Evolutionary conservation across 768 basidiomycete species (phyloP).

Genomic region (Russula sp.): DNA sequence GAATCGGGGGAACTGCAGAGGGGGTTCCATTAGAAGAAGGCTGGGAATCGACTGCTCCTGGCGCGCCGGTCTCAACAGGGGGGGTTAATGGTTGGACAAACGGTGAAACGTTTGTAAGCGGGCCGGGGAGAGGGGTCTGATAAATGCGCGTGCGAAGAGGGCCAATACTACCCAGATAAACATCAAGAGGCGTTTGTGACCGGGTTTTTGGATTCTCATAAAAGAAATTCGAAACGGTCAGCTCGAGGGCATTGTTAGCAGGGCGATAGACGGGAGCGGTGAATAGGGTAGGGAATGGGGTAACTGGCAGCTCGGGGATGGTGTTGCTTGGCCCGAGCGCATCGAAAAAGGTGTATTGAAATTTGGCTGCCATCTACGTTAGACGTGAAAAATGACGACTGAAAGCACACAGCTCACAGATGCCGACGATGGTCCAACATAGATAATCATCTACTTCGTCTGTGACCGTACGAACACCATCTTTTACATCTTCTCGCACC

Average conservation of each 20-base stretch:
- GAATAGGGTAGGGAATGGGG: slow-evolving; percentile 85
- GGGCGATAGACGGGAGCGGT: slow-evolving; percentile 72
- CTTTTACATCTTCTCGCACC: slow-evolving; percentile 76
- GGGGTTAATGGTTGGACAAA: slow-evolving; percentile 45
- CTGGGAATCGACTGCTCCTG: slow-evolving; percentile 15
- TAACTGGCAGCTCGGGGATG: slow-evolving; percentile 75
- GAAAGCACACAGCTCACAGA: slow-evolving; percentile 53
- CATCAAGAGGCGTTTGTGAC: slow-evolving; percentile 66
- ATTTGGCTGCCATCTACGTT: slow-evolving; percentile 56
- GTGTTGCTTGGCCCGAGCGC: slow-evolving; percentile 74
- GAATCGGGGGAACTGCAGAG: slow-evolving; percentile 21
- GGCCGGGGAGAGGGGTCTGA: slow-evolving; percentile 64
- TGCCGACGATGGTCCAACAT: slow-evolving; percentile 94
- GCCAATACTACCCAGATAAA: slow-evolving; percentile 86
- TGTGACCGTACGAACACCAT: slow-evolving; percentile 64
- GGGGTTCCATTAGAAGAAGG: slow-evolving; percentile 12
- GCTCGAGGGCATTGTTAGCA: slow-evolving; percentile 65
- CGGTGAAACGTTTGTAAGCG: slow-evolving; percentile 55
- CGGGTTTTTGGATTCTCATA: slow-evolving; percentile 65
- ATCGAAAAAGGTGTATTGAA: slow-evolving; percentile 93
- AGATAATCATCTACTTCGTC: slow-evolving; percentile 94
- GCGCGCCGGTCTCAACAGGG: slow-evolving; percentile 27
- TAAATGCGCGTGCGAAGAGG: slow-evolving; percentile 76
- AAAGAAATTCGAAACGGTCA: slow-evolving; percentile 86
- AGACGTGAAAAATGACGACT: slow-evolving; percentile 6